These are phyloP conservation scores for Cryptococcus maquisensis DNA, from an alignment of 1,284 basidiomycete genomes.

Conservation along the genomic window DNA sequence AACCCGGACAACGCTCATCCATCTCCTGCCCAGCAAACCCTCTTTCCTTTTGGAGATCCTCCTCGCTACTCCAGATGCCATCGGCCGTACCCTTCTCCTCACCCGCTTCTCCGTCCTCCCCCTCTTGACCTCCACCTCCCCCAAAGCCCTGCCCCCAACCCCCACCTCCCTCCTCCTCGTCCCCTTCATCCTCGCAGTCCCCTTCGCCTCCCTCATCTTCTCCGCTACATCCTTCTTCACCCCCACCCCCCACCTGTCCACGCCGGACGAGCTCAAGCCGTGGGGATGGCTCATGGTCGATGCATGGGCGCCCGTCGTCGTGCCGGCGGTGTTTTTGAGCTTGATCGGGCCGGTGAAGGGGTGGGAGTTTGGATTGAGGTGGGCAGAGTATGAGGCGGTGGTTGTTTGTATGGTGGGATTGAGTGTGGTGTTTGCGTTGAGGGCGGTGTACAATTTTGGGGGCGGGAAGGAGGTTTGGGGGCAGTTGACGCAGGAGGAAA, in stretches of 20 bases:
- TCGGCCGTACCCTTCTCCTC: constrained; percentile 45
- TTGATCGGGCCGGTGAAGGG: constrained; percentile 40
- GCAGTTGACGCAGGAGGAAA: no score
- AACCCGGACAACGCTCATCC: constrained; percentile 38
- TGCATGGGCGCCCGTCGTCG: constrained; percentile 38
- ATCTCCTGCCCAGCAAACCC: constrained; percentile 33
- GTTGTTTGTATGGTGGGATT: constrained; percentile 28
- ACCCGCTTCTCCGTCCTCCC: constrained; percentile 44
- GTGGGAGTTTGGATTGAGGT: constrained; percentile 28
- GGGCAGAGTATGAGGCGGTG: constrained; percentile 30
- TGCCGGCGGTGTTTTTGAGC: constrained; percentile 35
- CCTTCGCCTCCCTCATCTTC: constrained; percentile 42
- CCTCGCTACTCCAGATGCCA: constrained; percentile 40
- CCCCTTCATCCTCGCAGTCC: constrained; percentile 45
- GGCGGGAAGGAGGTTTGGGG: constrained; percentile 15
- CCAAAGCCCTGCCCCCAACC: constrained; percentile 28
- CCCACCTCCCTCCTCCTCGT: constrained; percentile 39
- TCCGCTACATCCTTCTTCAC: constrained; percentile 39
- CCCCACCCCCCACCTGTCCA: constrained; percentile 25
- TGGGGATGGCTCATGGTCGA: constrained; percentile 45
- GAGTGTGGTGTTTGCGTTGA: constrained; percentile 24
- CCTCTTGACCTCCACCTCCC: constrained; percentile 21
- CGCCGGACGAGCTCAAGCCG: constrained; percentile 39
- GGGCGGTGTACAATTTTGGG: constrained; percentile 41
- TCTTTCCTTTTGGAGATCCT: constrained; percentile 33